phyloP scores from a whole-genome alignment of 2,329 filamentous ascomycete genomes.

The Eurotiales sp. region DNA sequence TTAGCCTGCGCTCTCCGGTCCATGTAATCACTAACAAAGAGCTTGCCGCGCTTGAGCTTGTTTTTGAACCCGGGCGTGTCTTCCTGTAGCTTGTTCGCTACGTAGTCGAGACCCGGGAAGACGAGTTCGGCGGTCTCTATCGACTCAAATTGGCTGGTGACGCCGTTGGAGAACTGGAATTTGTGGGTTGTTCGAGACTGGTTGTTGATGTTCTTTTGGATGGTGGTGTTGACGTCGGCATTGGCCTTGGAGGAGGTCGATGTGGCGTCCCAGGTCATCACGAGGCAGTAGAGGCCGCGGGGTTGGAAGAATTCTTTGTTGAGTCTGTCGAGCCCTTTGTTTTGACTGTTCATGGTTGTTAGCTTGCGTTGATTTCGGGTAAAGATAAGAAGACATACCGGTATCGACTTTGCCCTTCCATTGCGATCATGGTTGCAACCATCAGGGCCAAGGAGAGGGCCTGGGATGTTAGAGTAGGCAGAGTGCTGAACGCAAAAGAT shows the following conservation, averaged over 20 bases:
- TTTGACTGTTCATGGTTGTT: constrained; percentile 31
- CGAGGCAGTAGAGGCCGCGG: constrained; percentile 51
- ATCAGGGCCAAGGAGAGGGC: constrained; percentile 10
- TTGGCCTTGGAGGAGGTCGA: background rate
- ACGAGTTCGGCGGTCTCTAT: constrained; percentile 49
- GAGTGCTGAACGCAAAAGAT: background rate
- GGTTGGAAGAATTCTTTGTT: constrained; percentile 58
- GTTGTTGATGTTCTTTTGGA: background rate
- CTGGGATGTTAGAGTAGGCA: background rate
- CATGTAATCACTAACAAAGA: constrained; percentile 12
- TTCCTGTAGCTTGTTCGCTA: constrained; percentile 9
- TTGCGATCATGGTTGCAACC: constrained; percentile 8
- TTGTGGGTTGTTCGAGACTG: constrained; percentile 1
- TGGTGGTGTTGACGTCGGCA: background rate
- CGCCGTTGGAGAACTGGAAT: constrained; percentile 38
- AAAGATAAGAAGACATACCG: background rate
- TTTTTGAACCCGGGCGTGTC: constrained; percentile 17
- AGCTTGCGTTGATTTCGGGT: background rate
- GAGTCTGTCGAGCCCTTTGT: constrained; percentile 53
- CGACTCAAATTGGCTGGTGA: constrained; percentile 29
- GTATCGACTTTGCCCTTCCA: constrained; percentile 20
- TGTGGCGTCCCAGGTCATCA: constrained; percentile 47
- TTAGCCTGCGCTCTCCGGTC: constrained; percentile 12
- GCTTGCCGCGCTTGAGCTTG: constrained; percentile 4
- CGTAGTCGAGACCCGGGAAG: constrained; percentile 44